Percentiles rank a stretch among this genome's conserved stretches.
phyloP scores from a whole-genome alignment of 2,329 filamentous ascomycete species.

The Bisporella sp. region DNA sequence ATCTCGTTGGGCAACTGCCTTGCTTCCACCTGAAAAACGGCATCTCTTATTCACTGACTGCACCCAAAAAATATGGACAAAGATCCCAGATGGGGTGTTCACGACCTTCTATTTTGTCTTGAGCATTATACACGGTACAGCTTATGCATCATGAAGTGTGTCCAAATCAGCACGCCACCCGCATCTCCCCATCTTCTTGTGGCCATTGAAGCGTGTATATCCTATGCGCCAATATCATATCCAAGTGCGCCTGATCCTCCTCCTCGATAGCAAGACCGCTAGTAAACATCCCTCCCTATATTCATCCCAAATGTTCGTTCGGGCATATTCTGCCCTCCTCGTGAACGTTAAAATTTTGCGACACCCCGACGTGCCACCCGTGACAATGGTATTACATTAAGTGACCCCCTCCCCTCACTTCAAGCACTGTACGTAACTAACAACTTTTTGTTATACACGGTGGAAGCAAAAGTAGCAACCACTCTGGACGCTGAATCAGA shows the following conservation, averaged over 20 bases:
- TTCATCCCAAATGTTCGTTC: constrained; percentile 1
- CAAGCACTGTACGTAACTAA: constrained; percentile 5
- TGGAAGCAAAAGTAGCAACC: constrained; percentile 7
- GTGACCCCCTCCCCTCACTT: constrained; percentile 9
- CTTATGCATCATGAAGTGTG: not conserved
- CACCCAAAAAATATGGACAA: no score
- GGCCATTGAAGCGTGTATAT: not conserved
- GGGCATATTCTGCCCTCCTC: constrained; percentile 12
- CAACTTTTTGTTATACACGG: constrained; percentile 16
- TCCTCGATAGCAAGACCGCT: not conserved
- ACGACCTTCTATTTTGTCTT: not conserved
- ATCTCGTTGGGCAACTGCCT: no score
- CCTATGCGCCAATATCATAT: no score
- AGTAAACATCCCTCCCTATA: not conserved
- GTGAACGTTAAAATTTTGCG: constrained; percentile 11
- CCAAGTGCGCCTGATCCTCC: no score
- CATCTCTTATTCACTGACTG: not conserved
- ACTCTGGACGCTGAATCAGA: not conserved
- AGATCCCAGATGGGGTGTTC: not conserved
- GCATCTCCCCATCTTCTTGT: not conserved
- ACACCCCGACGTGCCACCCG: constrained; percentile 4
- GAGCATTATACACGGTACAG: not conserved
- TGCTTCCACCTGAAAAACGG: not conserved
- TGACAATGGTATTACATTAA: constrained; percentile 20
- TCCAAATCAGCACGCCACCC: not conserved